These are phyloP conservation scores for Beauveria scarabaeidicola DNA, from an alignment of 2,329 filamentous ascomycete genomes.

Conservation along the genomic window DNA sequence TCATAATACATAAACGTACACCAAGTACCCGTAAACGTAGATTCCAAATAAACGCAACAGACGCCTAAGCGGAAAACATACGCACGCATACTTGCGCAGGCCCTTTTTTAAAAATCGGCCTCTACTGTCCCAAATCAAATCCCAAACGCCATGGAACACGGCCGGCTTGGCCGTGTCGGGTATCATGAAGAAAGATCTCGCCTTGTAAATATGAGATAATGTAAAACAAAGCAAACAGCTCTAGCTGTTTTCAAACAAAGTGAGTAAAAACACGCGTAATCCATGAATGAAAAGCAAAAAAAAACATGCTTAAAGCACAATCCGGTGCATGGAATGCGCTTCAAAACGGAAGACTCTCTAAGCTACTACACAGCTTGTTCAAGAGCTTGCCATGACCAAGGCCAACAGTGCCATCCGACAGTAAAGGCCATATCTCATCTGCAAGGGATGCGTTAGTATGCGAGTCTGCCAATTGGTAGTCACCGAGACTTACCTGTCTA, in stretches of 20 bases:
- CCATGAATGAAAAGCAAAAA: not conserved
- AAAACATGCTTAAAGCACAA: not conserved
- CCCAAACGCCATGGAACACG: constrained; percentile 2
- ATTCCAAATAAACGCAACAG: constrained; percentile 10
- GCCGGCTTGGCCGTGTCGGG: constrained; percentile 1
- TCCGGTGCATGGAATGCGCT: not conserved
- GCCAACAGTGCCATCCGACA: constrained; percentile 96
- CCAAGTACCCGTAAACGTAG: constrained; percentile 6
- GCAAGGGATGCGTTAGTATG: constrained; percentile 13
- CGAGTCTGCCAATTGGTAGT: not conserved
- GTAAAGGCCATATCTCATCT: constrained; percentile 98
- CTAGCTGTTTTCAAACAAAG: constrained; percentile 1
- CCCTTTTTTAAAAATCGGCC: not conserved
- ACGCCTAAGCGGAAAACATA: not conserved
- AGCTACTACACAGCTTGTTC: constrained; percentile 11
- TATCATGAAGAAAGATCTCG: constrained; percentile 9
- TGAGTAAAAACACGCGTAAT: not conserved
- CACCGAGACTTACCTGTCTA: constrained; percentile 73
- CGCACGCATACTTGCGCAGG: constrained; percentile 1
- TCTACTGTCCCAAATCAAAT: constrained; percentile 2
- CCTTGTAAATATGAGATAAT: constrained; percentile 10
- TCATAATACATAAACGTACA: constrained; percentile 11
- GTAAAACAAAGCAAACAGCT: not conserved
- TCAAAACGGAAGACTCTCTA: constrained; percentile 10
- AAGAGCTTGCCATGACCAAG: constrained; percentile 61